A percentile compares a stretch with the other conserved stretches of the same genome.
These are phyloP conservation scores for Taxillus chinensis DNA, from an alignment of 164 flowering plant species.

Conservation along the genomic window DNA sequence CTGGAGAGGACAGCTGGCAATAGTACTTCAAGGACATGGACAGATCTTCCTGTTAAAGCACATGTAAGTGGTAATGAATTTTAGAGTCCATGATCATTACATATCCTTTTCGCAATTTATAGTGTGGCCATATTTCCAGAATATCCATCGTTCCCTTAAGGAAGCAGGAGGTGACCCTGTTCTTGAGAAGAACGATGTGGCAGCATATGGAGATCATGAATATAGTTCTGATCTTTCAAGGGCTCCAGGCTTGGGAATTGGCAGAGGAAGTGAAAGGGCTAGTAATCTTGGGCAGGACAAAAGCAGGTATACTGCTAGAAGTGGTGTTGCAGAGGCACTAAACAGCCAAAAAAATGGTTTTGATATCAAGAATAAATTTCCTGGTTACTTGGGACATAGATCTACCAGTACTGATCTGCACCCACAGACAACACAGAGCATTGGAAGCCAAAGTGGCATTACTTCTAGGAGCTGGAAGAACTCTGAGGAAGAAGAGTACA, in stretches of 20 bases:
- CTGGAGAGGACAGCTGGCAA: slow-evolving; percentile 25
- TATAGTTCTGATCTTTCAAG: slow-evolving; percentile 42
- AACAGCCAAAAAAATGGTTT: slow-evolving; percentile 44
- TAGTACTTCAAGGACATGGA: slow-evolving; percentile 39
- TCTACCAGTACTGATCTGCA: slow-evolving; percentile 23
- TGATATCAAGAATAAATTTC: slow-evolving; percentile 26
- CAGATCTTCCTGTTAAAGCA: slow-evolving; percentile 36
- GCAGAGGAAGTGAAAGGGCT: slow-evolving; percentile 31
- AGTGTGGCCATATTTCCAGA: slow-evolving; percentile 22
- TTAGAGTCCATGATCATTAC: background rate
- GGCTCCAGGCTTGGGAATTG: slow-evolving; percentile 28
- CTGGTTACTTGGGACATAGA: slow-evolving; percentile 23
- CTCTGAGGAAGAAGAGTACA: slow-evolving; percentile 89
- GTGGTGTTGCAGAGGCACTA: slow-evolving; percentile 25
- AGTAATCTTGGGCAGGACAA: slow-evolving; percentile 32
- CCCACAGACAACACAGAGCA: slow-evolving; percentile 15
- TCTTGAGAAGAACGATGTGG: slow-evolving; percentile 33
- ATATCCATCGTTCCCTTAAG: slow-evolving; percentile 34
- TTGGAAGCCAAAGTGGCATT: slow-evolving; percentile 23
- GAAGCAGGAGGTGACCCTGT: slow-evolving; percentile 32
- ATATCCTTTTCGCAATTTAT: slow-evolving; percentile 3
- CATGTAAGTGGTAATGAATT: slow-evolving; percentile 16
- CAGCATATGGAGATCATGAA: slow-evolving; percentile 39
- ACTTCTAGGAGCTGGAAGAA: slow-evolving; percentile 65
- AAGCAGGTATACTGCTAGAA: slow-evolving; percentile 35